These are phyloP conservation scores for Tylopilus subfusipes DNA, from an alignment of 768 basidiomycete genomes.

Conservation along the genomic window DNA sequence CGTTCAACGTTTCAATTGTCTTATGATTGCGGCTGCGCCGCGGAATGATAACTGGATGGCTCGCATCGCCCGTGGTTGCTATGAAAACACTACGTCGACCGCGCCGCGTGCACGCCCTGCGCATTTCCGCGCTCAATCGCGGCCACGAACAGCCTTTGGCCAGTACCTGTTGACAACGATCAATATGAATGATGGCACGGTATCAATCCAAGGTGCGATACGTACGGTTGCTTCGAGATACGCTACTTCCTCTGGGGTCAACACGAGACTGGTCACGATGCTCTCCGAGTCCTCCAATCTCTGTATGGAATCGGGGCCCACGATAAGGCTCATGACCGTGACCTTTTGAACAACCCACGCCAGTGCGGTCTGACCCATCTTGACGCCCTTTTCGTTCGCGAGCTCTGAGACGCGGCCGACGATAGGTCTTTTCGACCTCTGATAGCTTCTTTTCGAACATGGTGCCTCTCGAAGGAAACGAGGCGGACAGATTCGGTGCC, in stretches of 20 bases:
- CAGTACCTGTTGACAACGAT: slow-evolving; percentile 13
- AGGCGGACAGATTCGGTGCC: not conserved
- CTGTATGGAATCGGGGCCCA: slow-evolving; percentile 36
- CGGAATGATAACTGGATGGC: too few relatives aligned
- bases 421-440: not conserved
- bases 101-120: too few relatives aligned
- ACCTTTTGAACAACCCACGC: slow-evolving; percentile 41
- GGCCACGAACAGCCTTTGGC: slow-evolving; percentile 17
- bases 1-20: too few relatives aligned
- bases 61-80: too few relatives aligned
- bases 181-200: slow-evolving; percentile 6
- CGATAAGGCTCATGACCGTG: slow-evolving; percentile 41
- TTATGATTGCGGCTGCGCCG: too few relatives aligned
- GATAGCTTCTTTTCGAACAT: not conserved
- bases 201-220: not conserved
- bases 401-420: slow-evolving; percentile 31
- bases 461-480: not conserved
- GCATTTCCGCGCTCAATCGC: not conserved
- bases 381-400: slow-evolving; percentile 36
- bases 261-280: slow-evolving; percentile 22
- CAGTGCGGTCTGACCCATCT: slow-evolving; percentile 46
- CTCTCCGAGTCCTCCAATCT: slow-evolving; percentile 30
- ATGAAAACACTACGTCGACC: not conserved
- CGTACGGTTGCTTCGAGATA: slow-evolving; percentile 31
- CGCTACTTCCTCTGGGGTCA: slow-evolving; percentile 30